Percentiles rank a stretch among this genome's conserved stretches.
These are phyloP conservation scores for Harringtonia lauricola DNA, from an alignment of 2,329 filamentous ascomycete genomes.

Conservation along the genomic window DNA sequence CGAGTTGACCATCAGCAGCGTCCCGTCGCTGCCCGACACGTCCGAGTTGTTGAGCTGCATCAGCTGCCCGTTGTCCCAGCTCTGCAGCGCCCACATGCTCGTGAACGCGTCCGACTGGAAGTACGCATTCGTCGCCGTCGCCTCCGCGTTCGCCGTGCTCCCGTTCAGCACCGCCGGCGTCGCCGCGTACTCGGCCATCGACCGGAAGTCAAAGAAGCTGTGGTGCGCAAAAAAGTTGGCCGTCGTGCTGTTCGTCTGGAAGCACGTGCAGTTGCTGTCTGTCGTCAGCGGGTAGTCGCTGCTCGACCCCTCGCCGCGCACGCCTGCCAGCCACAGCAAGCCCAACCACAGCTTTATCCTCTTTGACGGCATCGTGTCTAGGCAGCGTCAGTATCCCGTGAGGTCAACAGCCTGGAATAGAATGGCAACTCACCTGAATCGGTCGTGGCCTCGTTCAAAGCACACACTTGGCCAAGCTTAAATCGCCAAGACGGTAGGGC, in stretches of 20 bases:
- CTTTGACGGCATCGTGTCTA: too few species aligned
- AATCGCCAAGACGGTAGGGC: too few species aligned
- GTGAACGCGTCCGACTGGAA: slow-evolving; percentile 26
- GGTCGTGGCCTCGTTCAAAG: too few species aligned
- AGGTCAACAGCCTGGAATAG: too few species aligned
- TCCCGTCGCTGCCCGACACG: slow-evolving; percentile 17
- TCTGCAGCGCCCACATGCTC: slow-evolving; percentile 25
- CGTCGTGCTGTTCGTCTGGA: slow-evolving; percentile 32
- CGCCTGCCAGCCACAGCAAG: too few species aligned
- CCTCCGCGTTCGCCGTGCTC: slow-evolving; percentile 16
- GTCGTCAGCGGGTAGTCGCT: slow-evolving; percentile 12
- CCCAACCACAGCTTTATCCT: too few species aligned
- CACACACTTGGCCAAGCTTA: too few species aligned
- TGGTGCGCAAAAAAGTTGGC: slow-evolving; percentile 32
- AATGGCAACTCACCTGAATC: too few species aligned
- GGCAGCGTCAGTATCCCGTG: too few species aligned
- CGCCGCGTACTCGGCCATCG: slow-evolving; percentile 26
- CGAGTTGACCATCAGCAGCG: slow-evolving; percentile 25
- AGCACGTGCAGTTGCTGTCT: slow-evolving; percentile 33
- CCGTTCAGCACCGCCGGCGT: slow-evolving; percentile 22
- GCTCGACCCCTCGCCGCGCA: too few species aligned
- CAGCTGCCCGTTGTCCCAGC: slow-evolving; percentile 25
- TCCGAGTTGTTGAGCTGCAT: slow-evolving; percentile 11
- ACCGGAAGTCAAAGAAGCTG: slow-evolving; percentile 39
- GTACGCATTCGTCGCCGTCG: slow-evolving; percentile 25